phyloP scores from a whole-genome alignment of 306 rosid genomes.

The Cajanus cajan region DNA sequence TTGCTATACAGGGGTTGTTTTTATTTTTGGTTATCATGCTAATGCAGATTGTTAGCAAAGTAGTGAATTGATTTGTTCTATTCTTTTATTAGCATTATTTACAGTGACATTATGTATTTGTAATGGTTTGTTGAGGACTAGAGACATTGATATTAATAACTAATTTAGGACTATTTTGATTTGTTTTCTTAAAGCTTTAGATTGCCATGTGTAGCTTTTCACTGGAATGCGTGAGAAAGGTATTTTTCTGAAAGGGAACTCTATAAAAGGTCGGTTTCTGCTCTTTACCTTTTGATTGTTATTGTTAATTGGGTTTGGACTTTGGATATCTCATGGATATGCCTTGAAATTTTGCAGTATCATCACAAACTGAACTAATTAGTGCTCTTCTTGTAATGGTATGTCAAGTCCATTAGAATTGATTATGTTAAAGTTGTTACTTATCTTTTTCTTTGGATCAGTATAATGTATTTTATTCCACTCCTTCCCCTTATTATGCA shows the following conservation, averaged over 20 bases:
- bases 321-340: constrained; percentile 13
- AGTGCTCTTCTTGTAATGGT: no score
- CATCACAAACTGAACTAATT: constrained; percentile 63
- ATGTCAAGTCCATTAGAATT: constrained; percentile 24
- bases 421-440: neutral
- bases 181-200: neutral
- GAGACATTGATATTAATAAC: neutral
- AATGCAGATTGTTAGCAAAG: neutral
- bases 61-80: neutral
- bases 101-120: neutral
- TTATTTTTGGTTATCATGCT: neutral
- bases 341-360: constrained; percentile 52
- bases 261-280: constrained; percentile 58
- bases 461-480: neutral
- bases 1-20: no score
- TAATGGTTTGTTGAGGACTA: neutral
- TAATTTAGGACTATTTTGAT: neutral
- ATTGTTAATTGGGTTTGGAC: neutral
- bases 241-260: constrained; percentile 72
- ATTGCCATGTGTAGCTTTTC: constrained; percentile 57
- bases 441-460: neutral
- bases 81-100: neutral
- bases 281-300: constrained; percentile 20
- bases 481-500: neutral
- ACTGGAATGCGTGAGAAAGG: constrained; percentile 77